Conservation (phyloP, 345 rosid species). For the Sisymbrium altissimum region DNA sequence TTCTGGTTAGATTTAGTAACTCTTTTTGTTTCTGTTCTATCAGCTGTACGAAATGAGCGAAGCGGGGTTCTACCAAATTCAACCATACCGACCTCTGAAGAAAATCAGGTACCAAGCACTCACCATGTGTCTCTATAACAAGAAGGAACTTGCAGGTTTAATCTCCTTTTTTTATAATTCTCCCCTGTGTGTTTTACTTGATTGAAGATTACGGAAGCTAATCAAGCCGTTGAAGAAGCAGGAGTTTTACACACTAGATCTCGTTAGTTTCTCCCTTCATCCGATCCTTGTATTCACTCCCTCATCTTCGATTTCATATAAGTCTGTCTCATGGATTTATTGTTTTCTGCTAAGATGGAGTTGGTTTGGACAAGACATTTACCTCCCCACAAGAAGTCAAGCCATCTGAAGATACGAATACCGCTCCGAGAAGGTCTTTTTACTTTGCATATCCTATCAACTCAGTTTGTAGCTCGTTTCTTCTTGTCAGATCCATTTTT, state of each 20-base stretch:
- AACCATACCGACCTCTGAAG: conserved; percentile 20
- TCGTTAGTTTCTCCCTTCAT: conserved; percentile 23
- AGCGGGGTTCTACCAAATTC: conserved; percentile 19
- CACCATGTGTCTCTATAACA: neutral
- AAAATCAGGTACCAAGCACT: conserved; percentile 31
- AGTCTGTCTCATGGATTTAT: neutral
- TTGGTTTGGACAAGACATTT: conserved; percentile 24
- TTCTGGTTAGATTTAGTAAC: conserved; percentile 5
- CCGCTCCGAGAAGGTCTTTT: conserved; percentile 28
- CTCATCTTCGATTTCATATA: neutral
- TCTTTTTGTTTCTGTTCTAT: neutral
- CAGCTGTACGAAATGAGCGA: conserved; percentile 29
- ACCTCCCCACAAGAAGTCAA: conserved; percentile 20
- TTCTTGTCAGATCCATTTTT: neutral
- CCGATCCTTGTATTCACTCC: neutral
- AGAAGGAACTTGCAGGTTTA: neutral
- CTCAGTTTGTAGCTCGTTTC: neutral
- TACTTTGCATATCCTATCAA: neutral
- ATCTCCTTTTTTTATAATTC: neutral
- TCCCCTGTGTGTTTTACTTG: conserved; percentile 19
- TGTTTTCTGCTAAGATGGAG: conserved; percentile 14
- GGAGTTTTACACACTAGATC: conserved; percentile 23
- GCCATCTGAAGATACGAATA: conserved; percentile 23
- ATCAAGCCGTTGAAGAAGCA: conserved; percentile 22
- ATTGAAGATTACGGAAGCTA: conserved; percentile 26